Base-by-base conservation (phyloP, 306 rosid genomes). In the Casuarina glauca region DNA sequence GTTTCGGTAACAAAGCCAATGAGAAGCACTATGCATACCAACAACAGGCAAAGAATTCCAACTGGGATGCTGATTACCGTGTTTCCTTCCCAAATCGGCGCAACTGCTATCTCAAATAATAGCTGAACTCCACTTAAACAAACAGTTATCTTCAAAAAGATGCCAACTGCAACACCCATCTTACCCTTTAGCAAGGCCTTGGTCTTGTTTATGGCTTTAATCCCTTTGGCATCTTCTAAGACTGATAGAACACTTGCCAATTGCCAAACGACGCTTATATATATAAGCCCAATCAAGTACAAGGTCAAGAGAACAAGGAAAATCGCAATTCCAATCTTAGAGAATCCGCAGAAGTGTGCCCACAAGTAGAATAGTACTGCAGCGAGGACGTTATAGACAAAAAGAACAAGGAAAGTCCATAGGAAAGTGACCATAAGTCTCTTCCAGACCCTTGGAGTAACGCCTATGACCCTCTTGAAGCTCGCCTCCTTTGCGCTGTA, bases 171-270 rank as follows among this genome's bases (percentile, higher is more conserved):
- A 6, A 63, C 12, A 6, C 60, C 44, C 61, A 74, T 67, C 38
- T 74, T 74, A 8, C 79, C 78, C 62, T 79, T 64, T 2, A 79
- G 52, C 73, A 79, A 55, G 11, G 12, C 19, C n/a, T n/a, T 63
- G 68, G 78, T 73, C 69, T 66, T 79, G 16, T 16, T 54, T 78
- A 79, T 4, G n/a, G 82, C 82, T 43, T 73, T 50, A 57, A 66
- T 48, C 50, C 82, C 82, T 17, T 64, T 39, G 5, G 69, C 5
- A 4, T 73, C 74, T 35, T 79, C 82, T 17, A 79, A 48, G 5
- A 79, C 78, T n/a, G 82, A 79, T 32, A 79, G 35, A 17, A 79
- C 82, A 10, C 50, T 46, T n/a, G 73, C 78, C 78, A 79, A 17
- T n/a, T 73, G 74, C 82, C 82, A 79, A n/a, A 73, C 16, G n/a